Base-by-base conservation (phyloP, 495 filamentous ascomycete species). In the Neurospora sp. region DNA sequence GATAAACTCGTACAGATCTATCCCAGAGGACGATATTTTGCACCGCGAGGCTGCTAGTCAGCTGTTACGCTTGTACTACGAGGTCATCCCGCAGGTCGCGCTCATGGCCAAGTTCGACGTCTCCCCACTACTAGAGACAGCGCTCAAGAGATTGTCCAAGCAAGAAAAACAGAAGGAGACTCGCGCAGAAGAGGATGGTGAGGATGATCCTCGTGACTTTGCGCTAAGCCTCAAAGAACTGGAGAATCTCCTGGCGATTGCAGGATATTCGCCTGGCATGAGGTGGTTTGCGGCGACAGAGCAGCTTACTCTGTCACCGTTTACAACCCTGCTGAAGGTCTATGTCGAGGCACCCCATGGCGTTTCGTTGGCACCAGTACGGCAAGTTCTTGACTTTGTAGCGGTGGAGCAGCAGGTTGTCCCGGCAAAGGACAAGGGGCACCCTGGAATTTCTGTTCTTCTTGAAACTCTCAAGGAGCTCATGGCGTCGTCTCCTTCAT, bases 51-150 rank as follows among this genome's bases (percentile, higher is more conserved):
- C 91, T 20, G 86, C 91, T 35, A 90, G 89, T 14, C 90, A 90
- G 72, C 81, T 98, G 40, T 82, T 98, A 40, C 85, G 88, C 37
- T 85, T 91, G 40, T 98, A 93, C 79, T 97, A 94, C 78, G 88
- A 94, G 75, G 87, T 93, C 3, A 83, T 94, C 35, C 94, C 96
- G 3, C 89, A 93, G 76, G 81, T 93, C 22, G 94, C 94, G 0
- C 82, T 96, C 39, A 89, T 90, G 72, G 92, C 94, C 70, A 94
- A 89, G 70, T 93, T 97, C 75, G 96, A 98, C 80, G 91, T 95
- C 18, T 93, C 93, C 1, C 80, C 90, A 6, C 83, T 91, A 18
- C 82, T 98, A n/a, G 87, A 91, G 18, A 86, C 89, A 69, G 86
- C 89, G 8, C 81, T 97, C 59, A 83, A 85, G 68, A 81, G 84